These are phyloP conservation scores for Colletotrichum sublineola DNA, from an alignment of 2,329 filamentous ascomycete genomes.

Conservation along the genomic window DNA sequence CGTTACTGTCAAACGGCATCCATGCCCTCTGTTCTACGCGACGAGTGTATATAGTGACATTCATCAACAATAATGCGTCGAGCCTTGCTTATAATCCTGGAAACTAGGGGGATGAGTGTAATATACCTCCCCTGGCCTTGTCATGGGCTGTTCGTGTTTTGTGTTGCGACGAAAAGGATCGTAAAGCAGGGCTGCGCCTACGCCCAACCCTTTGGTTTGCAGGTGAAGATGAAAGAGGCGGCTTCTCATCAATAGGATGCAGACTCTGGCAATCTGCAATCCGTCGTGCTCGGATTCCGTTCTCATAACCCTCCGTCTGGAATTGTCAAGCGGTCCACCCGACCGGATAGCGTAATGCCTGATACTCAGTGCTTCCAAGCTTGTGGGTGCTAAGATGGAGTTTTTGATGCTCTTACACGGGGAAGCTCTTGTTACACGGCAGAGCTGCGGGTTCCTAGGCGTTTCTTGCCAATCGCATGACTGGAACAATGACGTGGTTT, in stretches of 20 bases:
- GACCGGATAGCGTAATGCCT: slow-evolving; percentile 13
- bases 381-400: slow-evolving; percentile 7
- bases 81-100: background rate
- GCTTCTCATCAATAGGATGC: slow-evolving; percentile 11
- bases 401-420: slow-evolving; percentile 14
- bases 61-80: background rate
- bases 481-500: slow-evolving; percentile 20
- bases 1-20: background rate
- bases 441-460: slow-evolving; percentile 21
- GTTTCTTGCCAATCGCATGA: slow-evolving; percentile 7
- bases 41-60: background rate
- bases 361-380: background rate
- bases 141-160: slow-evolving; percentile 7
- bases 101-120: background rate
- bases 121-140: slow-evolving; percentile 20
- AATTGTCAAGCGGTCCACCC: background rate
- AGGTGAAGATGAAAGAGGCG: slow-evolving; percentile 21
- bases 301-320: background rate
- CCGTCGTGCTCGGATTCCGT: slow-evolving; percentile 6
- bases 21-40: background rate
- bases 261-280: background rate
- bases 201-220: slow-evolving; percentile 6
- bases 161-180: background rate
- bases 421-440: slow-evolving; percentile 10
- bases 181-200: slow-evolving; percentile 5